Base-by-base conservation (phyloP, 805 yeast species). In the Hanseniaspora nectarophila region DNA sequence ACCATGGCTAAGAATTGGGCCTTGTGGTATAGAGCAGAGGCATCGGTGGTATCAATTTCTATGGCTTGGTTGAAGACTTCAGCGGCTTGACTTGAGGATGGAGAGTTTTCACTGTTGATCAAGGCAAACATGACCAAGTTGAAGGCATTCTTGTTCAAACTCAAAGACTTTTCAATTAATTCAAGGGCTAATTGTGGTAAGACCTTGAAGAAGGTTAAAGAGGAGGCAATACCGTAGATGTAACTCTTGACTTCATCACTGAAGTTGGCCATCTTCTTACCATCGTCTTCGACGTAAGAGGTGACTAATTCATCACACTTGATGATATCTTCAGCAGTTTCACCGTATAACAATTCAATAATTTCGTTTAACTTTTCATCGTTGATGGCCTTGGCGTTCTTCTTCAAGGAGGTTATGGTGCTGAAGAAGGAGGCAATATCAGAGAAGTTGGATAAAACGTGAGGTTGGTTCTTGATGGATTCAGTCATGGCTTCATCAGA, bases 11-110 rank as follows among this genome's bases (percentile, higher is more conserved):
- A 75, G 21, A 35, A 50, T 76, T 92, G 99, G 59, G 95, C 98
- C 66, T 83, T 80, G 70, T 92, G 98, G 73, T 92, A 92, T 73
- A 81, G 85, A 58, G 83, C 77, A 63, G 92, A 95, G 32, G 92
- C 80, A 61, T 80, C 78, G 23, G 76, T 70, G 46, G 90, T 78
- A 62, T 85, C 81, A 56, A 83, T 63, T 55, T 73, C 70, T 55
- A 80, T 72, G 20, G 97, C 97, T 51, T 73, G 70, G 49, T 78
- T 77, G 62, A 92, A 88, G 67, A 81, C 84, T 44, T 70, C 67
- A 63, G 85, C 89, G 51, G 70, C 69, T 37, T 53, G 52, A 12
- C 18, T 28, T 46, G 72, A 70, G 46, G 94, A 81, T 56, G 77
- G 82, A 56, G 82, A 81, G 60, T 77, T 77, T 70, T 92, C 98